phyloP scores from a whole-genome alignment of 2,329 filamentous ascomycete species.

The Neurospora sp. region DNA sequence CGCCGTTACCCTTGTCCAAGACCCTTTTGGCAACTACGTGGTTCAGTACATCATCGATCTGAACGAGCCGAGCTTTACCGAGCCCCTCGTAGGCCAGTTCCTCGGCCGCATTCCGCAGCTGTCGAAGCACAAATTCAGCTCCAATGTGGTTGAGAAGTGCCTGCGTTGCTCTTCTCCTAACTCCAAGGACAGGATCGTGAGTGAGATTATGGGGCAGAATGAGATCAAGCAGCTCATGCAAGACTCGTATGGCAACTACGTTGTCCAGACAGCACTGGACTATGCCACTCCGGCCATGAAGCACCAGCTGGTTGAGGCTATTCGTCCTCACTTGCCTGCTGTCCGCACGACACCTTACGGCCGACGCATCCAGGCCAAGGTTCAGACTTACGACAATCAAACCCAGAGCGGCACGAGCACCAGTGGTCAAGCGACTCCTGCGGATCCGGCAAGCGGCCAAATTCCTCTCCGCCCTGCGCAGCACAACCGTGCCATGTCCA shows the following conservation, averaged over 20 bases:
- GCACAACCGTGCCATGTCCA: conserved; percentile 33
- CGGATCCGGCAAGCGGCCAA: conserved; percentile 45
- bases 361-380: conserved; percentile 85
- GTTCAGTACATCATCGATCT: conserved; percentile 98
- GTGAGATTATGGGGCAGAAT: conserved; percentile 62
- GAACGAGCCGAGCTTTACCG: conserved; percentile 77
- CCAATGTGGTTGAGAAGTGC: conserved; percentile 96
- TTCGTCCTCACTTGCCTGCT: conserved; percentile 72
- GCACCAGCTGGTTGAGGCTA: conserved; percentile 66
- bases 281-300: conserved; percentile 68
- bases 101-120: conserved; percentile 57
- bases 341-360: conserved; percentile 91
- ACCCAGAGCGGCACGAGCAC: conserved; percentile 28
- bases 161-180: conserved; percentile 69
- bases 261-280: conserved; percentile 91
- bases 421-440: conserved; percentile 41
- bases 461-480: conserved; percentile 34
- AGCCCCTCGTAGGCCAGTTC: conserved; percentile 78
- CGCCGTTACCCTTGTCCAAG: conserved; percentile 82
- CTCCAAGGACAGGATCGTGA: conserved; percentile 71
- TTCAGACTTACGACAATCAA: conserved; percentile 48
- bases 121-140: conserved; percentile 98
- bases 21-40: conserved; percentile 97
- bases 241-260: conserved; percentile 94
- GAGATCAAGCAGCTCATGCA: conserved; percentile 84